phyloP scores from a whole-genome alignment of 1,139 yeast genomes.

The Hemisphaericaspora subhashii region DNA sequence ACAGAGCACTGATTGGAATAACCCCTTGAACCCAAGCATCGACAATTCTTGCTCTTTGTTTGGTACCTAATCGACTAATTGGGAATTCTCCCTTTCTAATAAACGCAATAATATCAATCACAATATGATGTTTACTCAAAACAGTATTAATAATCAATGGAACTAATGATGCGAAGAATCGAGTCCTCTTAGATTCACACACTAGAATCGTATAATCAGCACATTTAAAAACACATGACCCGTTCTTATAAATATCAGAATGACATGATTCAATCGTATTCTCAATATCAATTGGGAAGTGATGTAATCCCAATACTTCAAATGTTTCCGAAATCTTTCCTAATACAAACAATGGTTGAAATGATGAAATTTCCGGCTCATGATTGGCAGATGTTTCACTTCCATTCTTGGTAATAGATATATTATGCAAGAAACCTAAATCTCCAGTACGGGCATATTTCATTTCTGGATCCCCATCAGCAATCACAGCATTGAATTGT shows the following conservation, averaged over 20 bases:
- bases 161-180: conserved; percentile 69
- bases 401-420: conserved; percentile 46
- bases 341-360: conserved; percentile 81
- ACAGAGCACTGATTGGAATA: conserved; percentile 43
- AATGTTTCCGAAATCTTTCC: conserved; percentile 88
- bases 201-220: conserved; percentile 82
- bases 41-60: conserved; percentile 72
- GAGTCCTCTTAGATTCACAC: conserved; percentile 58
- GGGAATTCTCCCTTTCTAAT: conserved; percentile 67
- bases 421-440: conserved; percentile 84
- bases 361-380: conserved; percentile 28
- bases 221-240: conserved; percentile 75
- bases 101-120: conserved; percentile 85
- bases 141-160: conserved; percentile 82
- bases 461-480: conserved; percentile 61
- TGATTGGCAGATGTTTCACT: not conserved
- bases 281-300: conserved; percentile 86
- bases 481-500: conserved; percentile 58
- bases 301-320: conserved; percentile 88
- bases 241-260: conserved; percentile 54
- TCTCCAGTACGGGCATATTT: conserved; percentile 89
- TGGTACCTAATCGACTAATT: conserved; percentile 67
- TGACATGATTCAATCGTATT: conserved; percentile 70
- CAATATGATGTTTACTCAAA: conserved; percentile 77
- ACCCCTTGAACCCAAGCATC: conserved; percentile 55